Conservation (phyloP, 495 filamentous ascomycete species). For the Penicillium nucicola region DNA sequence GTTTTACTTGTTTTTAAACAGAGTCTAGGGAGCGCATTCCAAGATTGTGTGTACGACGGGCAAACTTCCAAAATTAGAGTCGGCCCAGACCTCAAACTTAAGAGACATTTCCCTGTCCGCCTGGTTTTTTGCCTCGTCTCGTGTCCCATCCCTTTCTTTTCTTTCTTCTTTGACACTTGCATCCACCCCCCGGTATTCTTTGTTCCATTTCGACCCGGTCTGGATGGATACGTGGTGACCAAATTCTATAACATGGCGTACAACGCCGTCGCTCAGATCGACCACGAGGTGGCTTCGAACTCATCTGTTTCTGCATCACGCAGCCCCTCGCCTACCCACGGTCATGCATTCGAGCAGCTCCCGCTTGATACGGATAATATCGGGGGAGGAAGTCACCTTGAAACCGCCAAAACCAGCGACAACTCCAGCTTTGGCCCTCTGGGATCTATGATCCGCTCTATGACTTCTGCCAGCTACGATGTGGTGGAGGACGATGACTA, state of each 20-base stretch:
- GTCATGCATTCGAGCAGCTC: slow-evolving; percentile 25
- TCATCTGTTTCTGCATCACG: slow-evolving; percentile 35
- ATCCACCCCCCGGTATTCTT: slow-evolving; percentile 5
- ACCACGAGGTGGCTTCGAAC: slow-evolving; percentile 38
- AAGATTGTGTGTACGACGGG: no score
- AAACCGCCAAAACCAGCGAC: slow-evolving; percentile 22
- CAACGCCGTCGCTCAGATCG: slow-evolving; percentile 43
- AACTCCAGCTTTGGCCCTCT: slow-evolving; percentile 24
- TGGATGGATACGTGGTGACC: slow-evolving; percentile 5
- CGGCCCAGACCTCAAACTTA: no score
- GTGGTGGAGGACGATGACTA: slow-evolving; percentile 48
- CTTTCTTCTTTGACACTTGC: not conserved
- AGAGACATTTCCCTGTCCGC: not conserved
- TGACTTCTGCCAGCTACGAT: slow-evolving; percentile 43
- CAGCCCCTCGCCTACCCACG: slow-evolving; percentile 24
- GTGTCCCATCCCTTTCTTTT: not conserved
- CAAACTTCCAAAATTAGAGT: no score
- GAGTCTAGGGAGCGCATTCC: no score
- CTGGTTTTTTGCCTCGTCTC: not conserved
- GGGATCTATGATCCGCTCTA: slow-evolving; percentile 41
- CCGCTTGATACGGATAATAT: slow-evolving; percentile 28
- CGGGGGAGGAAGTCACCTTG: slow-evolving; percentile 18
- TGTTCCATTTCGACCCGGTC: not conserved
- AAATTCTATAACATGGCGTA: slow-evolving; percentile 39
- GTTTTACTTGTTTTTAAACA: no score